Percentiles rank a stretch among this genome's conserved stretches.
Conservation (phyloP, 2,329 filamentous ascomycete species). For the Tolypocladium endophyticum region DNA sequence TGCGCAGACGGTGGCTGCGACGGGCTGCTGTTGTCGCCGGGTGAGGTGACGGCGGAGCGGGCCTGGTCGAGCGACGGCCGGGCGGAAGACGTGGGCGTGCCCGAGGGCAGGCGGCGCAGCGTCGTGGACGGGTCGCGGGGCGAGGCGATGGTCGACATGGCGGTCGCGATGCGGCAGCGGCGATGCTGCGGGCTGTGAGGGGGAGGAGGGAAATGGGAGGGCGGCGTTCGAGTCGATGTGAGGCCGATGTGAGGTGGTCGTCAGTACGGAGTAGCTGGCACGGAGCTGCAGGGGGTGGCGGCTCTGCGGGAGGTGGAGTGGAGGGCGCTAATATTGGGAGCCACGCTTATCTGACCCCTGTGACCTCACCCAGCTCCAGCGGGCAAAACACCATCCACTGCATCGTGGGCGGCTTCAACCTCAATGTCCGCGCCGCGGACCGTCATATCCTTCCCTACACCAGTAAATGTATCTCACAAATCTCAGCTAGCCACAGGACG, state of each 20-base stretch:
- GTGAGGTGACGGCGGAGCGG: constrained; percentile 49
- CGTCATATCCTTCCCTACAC: background rate
- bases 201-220: background rate
- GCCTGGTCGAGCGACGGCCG: constrained; percentile 62
- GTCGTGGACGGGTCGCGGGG: constrained; percentile 49
- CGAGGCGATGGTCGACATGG: constrained; percentile 56
- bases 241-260: background rate
- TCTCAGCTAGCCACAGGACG: background rate
- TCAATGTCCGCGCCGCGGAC: background rate
- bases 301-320: background rate
- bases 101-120: constrained; percentile 46
- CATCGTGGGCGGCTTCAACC: background rate
- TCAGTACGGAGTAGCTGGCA: background rate
- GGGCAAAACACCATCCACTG: background rate
- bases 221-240: background rate
- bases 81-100: constrained; percentile 60
- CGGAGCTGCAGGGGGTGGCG: background rate
- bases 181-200: background rate
- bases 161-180: background rate
- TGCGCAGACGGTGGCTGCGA: constrained; percentile 22
- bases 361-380: background rate
- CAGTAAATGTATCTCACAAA: background rate
- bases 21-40: constrained; percentile 16
- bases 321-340: background rate
- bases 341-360: background rate